These are phyloP conservation scores for Vigna trinervia DNA, from an alignment of 306 rosid species.

Conservation along the genomic window DNA sequence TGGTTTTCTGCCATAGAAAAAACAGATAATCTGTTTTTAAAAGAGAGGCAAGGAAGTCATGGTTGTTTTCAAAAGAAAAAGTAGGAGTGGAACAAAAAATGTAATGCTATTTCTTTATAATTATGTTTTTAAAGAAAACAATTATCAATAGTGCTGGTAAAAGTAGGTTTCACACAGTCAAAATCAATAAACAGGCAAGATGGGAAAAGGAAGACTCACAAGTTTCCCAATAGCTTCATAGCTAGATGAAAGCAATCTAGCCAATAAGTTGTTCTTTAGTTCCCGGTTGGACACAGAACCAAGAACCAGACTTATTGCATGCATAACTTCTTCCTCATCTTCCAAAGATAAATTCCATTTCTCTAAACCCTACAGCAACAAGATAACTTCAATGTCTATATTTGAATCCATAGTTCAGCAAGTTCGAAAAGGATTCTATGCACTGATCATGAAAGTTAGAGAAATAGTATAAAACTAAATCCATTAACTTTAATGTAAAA, in stretches of 20 bases:
- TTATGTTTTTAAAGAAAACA: not conserved
- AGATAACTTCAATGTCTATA: constrained; percentile 40
- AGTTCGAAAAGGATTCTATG: constrained; percentile 16
- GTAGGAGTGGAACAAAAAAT: not conserved
- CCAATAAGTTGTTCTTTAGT: constrained; percentile 83
- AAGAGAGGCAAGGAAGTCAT: constrained; percentile 18
- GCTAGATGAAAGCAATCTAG: constrained; percentile 87
- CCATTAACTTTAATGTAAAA: constrained; percentile 13
- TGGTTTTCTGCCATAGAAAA: constrained; percentile 4
- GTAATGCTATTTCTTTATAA: not conserved
- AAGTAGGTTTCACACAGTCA: constrained; percentile 31
- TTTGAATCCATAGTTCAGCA: constrained; percentile 19
- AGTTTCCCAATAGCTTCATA: constrained; percentile 89
- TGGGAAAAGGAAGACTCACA: constrained; percentile 58
- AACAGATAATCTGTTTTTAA: not conserved
- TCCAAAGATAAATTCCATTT: constrained; percentile 86
- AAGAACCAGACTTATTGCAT: constrained; percentile 81
- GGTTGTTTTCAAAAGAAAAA: not conserved
- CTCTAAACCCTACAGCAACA: constrained; percentile 68
- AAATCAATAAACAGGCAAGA: constrained; percentile 32
- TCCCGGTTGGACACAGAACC: constrained; percentile 82
- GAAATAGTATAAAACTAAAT: constrained; percentile 4
- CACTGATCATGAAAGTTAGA: constrained; percentile 28
- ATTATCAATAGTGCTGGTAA: not conserved
- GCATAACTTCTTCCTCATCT: constrained; percentile 94